Conservation (phyloP, 208 protist genomes). For the Acanthamoeba lenticulata region DNA sequence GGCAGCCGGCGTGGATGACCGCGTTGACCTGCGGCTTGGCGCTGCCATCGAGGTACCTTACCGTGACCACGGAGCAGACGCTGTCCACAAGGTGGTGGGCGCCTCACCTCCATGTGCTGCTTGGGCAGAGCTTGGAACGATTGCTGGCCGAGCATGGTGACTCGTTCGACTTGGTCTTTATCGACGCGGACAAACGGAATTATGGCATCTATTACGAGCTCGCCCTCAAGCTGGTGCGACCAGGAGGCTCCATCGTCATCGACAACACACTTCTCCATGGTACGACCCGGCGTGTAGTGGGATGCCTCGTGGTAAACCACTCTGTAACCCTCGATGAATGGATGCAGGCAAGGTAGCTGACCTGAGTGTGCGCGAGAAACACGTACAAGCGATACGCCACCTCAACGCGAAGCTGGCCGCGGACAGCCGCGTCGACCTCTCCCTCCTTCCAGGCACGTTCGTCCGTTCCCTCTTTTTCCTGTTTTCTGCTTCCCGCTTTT, state of each 20-base stretch:
- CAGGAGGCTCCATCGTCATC: conserved; percentile 82
- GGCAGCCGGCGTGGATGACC: conserved; percentile 80
- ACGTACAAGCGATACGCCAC: conserved; percentile 62
- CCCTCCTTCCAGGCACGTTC: background rate
- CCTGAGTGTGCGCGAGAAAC: background rate
- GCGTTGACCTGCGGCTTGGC: conserved; percentile 83
- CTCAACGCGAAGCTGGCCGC: conserved; percentile 80
- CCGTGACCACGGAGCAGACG: conserved; percentile 58
- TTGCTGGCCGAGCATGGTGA: background rate
- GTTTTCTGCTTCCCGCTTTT: background rate
- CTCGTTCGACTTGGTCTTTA: conserved; percentile 87
- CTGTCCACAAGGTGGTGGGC: conserved; percentile 76
- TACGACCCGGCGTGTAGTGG: background rate
- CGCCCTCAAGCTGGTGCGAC: conserved; percentile 78
- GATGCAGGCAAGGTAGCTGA: conserved; percentile 70
- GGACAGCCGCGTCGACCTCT: conserved; percentile 79
- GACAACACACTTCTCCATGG: conserved; percentile 82
- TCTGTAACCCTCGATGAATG: no score
- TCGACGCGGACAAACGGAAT: conserved; percentile 86
- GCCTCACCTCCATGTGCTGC: background rate
- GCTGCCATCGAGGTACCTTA: conserved; percentile 78
- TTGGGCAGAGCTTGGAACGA: background rate
- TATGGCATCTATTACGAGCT: conserved; percentile 86
- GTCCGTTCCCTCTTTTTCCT: background rate
- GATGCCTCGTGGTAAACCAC: no score